Evolutionary conservation across 495 filamentous ascomycete species (phyloP), one percentile per base, ranked within the genome.

Genomic region (Haplographium delicatum): DNA sequence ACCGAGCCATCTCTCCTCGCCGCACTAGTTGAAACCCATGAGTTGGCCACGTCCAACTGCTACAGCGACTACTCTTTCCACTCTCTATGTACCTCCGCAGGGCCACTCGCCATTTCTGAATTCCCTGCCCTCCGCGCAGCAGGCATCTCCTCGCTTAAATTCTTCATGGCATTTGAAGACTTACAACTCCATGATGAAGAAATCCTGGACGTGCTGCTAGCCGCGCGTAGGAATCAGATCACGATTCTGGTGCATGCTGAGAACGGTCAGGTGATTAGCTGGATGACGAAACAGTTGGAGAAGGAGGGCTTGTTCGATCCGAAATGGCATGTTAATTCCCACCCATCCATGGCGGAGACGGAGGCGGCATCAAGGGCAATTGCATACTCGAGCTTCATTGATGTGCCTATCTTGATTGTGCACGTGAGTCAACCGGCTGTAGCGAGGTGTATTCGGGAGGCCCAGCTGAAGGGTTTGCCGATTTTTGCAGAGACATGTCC

Each of bases 21-120:
- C 3, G 72, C 73, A 0, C 62, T 84, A 1, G 61, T 63, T 16
- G 69, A 64, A 5, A 74, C 74, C n/a, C 73, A 80, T 44, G 56
- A 44, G 5, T 66, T 68, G 24, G 72, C 79, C 1, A 43, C 44
- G 7, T 65, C 63, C 24, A 68, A 72, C 31, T 73, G 72, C 53
- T 80, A 80, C 60, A 72, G 69, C 42, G 81, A 83, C 56, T 84
- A 83, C 49, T 69, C 68, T n/a, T 81, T 81, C 61, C 80, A 84
- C 56, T 59, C 81, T 1, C 68, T 84, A 40, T 62, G 82, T 18
- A 67, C 72, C 3, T 79, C 81, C 44, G 74, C 77, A 0, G 73
- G 66, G 11, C 39, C 47, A 8, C 53, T 52, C 8, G 69, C 73
- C 1, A 66, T 81, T 0, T 60, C 60, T 3, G 66, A 69, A 24